Conservation (phyloP, 2,329 filamentous ascomycete species). For the Ascochyta clinopodiicola region DNA sequence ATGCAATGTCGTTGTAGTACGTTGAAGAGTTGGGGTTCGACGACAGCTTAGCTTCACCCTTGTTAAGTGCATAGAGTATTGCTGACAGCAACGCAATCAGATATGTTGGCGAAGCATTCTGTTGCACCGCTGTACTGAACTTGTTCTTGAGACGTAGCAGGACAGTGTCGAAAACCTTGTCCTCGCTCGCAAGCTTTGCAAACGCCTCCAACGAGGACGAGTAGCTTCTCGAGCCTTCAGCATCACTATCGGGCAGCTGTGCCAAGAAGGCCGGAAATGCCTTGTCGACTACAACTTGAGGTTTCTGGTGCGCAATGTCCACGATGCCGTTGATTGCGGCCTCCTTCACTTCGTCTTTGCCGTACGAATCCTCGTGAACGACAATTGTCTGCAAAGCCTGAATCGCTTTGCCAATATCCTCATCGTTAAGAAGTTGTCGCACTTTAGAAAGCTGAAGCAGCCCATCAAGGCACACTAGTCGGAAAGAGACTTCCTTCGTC, state of each 20-base stretch:
- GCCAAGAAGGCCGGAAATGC: constrained; percentile 72
- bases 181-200: constrained; percentile 68
- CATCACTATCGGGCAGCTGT: constrained; percentile 64
- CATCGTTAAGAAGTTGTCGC: constrained; percentile 50
- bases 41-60: constrained; percentile 60
- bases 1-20: constrained; percentile 56
- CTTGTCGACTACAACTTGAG: constrained; percentile 67
- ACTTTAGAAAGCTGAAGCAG: constrained; percentile 53
- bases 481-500: constrained; percentile 58
- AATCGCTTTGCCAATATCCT: constrained; percentile 58
- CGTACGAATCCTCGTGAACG: constrained; percentile 63
- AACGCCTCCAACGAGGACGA: constrained; percentile 67
- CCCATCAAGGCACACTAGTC: constrained; percentile 54
- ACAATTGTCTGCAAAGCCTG: constrained; percentile 68
- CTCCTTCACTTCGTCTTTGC: constrained; percentile 63
- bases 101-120: constrained; percentile 60
- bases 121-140: constrained; percentile 62
- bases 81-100: constrained; percentile 66
- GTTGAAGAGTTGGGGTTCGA: constrained; percentile 46
- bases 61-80: constrained; percentile 66
- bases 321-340: constrained; percentile 65
- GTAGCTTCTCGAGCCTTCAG: constrained; percentile 56
- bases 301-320: constrained; percentile 67
- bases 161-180: constrained; percentile 68
- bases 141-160: constrained; percentile 69